Base-by-base conservation (phyloP, 768 basidiomycete genomes). In the Rhodosporidiobolus odoratus region DNA sequence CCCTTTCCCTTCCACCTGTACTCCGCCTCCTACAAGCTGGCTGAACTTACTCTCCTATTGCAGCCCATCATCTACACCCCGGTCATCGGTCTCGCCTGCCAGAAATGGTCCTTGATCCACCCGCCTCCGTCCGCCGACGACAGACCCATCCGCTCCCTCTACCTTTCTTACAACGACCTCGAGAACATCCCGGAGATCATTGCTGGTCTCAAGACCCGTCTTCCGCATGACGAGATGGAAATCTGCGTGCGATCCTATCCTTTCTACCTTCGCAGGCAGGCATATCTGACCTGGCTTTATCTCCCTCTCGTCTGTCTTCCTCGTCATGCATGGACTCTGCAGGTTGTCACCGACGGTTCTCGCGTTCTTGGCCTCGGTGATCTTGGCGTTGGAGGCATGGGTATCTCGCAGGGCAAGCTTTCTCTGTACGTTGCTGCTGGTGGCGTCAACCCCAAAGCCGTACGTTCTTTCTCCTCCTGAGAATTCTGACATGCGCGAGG, bases 271-370 rank as follows among this genome's bases (percentile, higher is more conserved):
- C n/a, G n/a, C n/a, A n/a, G n/a, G n/a, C n/a, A n/a, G n/a, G n/a
- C n/a, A n/a, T n/a, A n/a, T n/a, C n/a, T n/a, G n/a, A n/a, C n/a
- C n/a, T n/a, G n/a, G n/a, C n/a, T 48, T n/a, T 30, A 1, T 6
- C 45, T 37, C 37, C n/a, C 35, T 25, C 35, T 56, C 6, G 34
- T 25, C 6, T 21, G 17, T 25, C 19, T 7, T 17, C 2, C 34
- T 30, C 52, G 7, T 30, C 27, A 12, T 53, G 13, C 52, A 6
- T 13, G n/a, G n/a, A n/a, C n/a, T 40, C 2, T 25, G n/a, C 50
- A 54, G 50, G 93, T 97, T 48, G 92, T 96, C 35, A 96, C 93
- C 0, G 93, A 95, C 80, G 93, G 92, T 82, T 91, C 89, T 25
- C 87, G 93, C 57, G 93, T 95, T 75, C 85, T 96, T 43, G 93